Evolutionary conservation across 2,329 filamentous ascomycete species (phyloP).

Genomic region (Colletotrichum scovillei): DNA sequence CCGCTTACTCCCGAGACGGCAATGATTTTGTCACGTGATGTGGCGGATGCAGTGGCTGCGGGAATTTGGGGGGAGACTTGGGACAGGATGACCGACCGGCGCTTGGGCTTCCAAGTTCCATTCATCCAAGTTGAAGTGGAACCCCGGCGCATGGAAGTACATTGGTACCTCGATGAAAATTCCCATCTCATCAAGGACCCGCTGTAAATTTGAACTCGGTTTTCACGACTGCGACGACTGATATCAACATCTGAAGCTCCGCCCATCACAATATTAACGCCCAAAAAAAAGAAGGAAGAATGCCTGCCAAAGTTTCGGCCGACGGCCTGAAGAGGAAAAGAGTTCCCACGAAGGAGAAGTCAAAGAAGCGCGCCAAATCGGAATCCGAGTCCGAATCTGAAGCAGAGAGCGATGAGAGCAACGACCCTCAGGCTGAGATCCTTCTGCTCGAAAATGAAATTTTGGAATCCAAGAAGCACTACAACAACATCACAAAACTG

Average conservation of each 20-base stretch:
- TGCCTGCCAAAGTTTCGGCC: conserved; percentile 42
- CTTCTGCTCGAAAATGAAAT: conserved; percentile 83
- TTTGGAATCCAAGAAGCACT: conserved; percentile 86
- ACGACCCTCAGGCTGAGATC: conserved; percentile 73
- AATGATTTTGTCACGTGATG: conserved; percentile 52
- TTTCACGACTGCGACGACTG: conserved; percentile 8
- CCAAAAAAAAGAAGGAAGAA: conserved; percentile 29
- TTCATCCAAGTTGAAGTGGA: neutral
- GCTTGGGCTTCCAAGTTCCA: conserved; percentile 1
- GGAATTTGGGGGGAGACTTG: conserved; percentile 38
- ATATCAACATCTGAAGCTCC: conserved; percentile 13
- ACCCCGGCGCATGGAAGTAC: neutral
- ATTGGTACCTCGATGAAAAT: conserved; percentile 18
- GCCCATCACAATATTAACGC: neutral
- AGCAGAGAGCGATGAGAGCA: conserved; percentile 50
- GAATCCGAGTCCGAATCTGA: conserved; percentile 56
- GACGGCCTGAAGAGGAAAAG: conserved; percentile 65
- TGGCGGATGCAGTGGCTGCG: conserved; percentile 35
- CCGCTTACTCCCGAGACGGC: conserved; percentile 47
- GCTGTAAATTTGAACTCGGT: conserved; percentile 24
- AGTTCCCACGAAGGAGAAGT: conserved; percentile 50
- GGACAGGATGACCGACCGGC: neutral
- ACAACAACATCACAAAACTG: conserved; percentile 87
- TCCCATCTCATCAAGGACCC: conserved; percentile 23
- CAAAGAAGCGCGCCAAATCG: conserved; percentile 64